These are phyloP conservation scores for Puccinia sorghi DNA, from an alignment of 1,284 basidiomycete species.

Conservation along the genomic window DNA sequence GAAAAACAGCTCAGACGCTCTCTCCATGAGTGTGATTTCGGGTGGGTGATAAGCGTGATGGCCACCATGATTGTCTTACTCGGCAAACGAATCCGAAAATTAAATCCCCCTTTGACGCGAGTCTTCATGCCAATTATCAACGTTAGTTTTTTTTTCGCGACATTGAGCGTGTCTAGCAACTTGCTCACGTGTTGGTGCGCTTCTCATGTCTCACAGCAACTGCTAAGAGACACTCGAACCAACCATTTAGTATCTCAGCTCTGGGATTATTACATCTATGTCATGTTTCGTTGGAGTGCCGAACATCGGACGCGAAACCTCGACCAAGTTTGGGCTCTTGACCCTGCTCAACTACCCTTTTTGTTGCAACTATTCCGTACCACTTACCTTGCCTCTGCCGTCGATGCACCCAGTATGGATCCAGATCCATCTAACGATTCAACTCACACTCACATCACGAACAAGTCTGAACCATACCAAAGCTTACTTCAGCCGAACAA, in stretches of 20 bases:
- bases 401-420: not conserved
- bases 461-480: constrained; percentile 4
- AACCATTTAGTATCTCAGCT: constrained; percentile 35
- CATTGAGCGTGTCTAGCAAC: not conserved
- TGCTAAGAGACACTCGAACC: constrained; percentile 21
- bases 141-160: constrained; percentile 24
- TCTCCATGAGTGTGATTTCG: constrained; percentile 28
- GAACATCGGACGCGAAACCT: not conserved
- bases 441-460: not conserved
- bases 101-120: constrained; percentile 29
- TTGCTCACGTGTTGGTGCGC: not conserved
- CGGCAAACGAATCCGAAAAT: constrained; percentile 31
- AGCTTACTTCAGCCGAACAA: constrained; percentile 32
- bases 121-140: constrained; percentile 29
- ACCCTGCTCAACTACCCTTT: constrained; percentile 27
- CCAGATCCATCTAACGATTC: not conserved
- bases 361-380: constrained; percentile 24
- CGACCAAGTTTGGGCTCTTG: constrained; percentile 37
- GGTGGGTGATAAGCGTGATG: constrained; percentile 44
- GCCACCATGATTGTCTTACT: constrained; percentile 47
- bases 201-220: constrained; percentile 9
- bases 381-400: constrained; percentile 18
- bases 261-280: constrained; percentile 43
- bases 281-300: constrained; percentile 40
- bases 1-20: constrained; percentile 19